Evolutionary conservation across 1,284 basidiomycete species (phyloP), one percentile per base, ranked within the genome.

Genomic region (Erythrobasidium hasegawianum): DNA sequence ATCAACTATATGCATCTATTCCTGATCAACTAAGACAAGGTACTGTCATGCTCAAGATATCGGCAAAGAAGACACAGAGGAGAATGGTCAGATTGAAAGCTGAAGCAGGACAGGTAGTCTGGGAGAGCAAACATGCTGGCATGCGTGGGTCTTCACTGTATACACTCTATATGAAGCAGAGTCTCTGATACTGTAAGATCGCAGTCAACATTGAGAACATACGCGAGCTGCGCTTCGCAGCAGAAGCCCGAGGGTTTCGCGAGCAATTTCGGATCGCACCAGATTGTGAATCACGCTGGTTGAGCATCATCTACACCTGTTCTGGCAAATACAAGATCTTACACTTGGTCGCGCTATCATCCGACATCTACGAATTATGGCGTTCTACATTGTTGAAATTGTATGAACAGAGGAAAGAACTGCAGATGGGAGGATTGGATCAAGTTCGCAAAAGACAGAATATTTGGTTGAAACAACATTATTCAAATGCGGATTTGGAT

Each of bases 171-270:
- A n/a, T n/a, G n/a, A n/a, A n/a, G n/a, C n/a, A n/a, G n/a, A n/a
- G n/a, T n/a, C n/a, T n/a, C n/a, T n/a, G n/a, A n/a, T n/a, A n/a
- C n/a, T n/a, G 33, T 33, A 11, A 11, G 4, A 33, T 33, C 22
- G 2, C 74, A 90, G 92, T 96, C 62, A 87, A 89, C 2, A 87
- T 97, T 71, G 90, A 91, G 76, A 85, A 85, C 71, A 92, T 98
- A 76, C 88, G 92, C 69, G 94, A 97, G 75, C 84, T 98, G 9
- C 87, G 95, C 13, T 84, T 87, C 7, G 89, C 87, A 53, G 74
- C 84, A 10, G 84, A 89, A 69, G 85, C 90, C 27, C 81, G 87
- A 39, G 87, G 88, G 72, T 89, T 90, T 74, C 86, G 89, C 68
- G 83, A 86, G 54, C 86, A 88, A 70, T 87, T 89, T 73, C 85